Evolutionary conservation across 306 rosid genomes (phyloP).

Genomic region (Cajanus cajan): DNA sequence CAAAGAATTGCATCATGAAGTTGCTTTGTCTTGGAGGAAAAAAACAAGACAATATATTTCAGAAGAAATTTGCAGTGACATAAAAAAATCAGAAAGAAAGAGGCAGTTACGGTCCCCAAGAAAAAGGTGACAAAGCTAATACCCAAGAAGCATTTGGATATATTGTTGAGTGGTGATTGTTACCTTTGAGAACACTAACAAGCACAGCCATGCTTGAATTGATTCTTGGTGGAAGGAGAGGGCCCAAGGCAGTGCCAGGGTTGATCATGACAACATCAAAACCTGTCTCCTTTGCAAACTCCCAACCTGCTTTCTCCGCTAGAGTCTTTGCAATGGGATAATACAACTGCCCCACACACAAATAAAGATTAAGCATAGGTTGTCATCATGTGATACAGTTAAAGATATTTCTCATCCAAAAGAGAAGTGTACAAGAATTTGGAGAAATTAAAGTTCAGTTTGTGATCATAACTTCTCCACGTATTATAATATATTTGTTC

Average conservation of each 20-base stretch:
- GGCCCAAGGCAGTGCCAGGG: constrained; percentile 87
- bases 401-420: too few relatives aligned
- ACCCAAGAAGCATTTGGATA: too few relatives aligned
- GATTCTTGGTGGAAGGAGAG: constrained; percentile 65
- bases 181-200: constrained; percentile 63
- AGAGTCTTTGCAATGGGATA: constrained; percentile 54
- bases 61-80: not conserved
- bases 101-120: not conserved
- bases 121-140: too few relatives aligned
- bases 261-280: constrained; percentile 84
- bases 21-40: not conserved
- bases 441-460: not conserved
- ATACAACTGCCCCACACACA: constrained; percentile 31
- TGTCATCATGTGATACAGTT: too few relatives aligned
- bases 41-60: not conserved
- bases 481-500: not conserved
- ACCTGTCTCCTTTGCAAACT: constrained; percentile 64
- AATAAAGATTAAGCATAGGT: too few relatives aligned
- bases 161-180: not conserved
- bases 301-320: constrained; percentile 89
- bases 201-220: constrained; percentile 82
- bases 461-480: not conserved
- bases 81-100: not conserved
- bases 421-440: too few relatives aligned
- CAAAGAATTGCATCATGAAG: not conserved